Base-by-base conservation (phyloP, 352 stramenopile genomes). In the Phytophthora syringae region DNA sequence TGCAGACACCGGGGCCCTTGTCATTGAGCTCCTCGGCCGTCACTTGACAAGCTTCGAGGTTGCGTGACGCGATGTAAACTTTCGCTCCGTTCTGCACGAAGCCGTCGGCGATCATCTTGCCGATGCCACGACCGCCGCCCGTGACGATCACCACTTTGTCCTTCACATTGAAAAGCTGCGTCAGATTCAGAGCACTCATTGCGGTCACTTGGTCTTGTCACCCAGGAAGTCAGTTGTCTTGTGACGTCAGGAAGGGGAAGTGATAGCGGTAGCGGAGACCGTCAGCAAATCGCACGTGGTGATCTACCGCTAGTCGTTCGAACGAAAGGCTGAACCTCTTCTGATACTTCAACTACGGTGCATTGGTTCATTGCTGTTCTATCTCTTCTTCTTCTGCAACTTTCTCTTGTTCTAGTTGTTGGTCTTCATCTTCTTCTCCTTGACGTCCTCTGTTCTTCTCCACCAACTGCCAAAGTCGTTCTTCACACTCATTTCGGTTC, bases 101-200 rank as follows among this genome's bases (percentile, higher is more conserved):
- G 18, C 90, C 91, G 61, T 95, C 88, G 49, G 94, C 92, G 63
- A 99, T 98, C 94, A 98, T 98, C 52, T 91, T 84, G 45, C 96
- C 96, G 68, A 98, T 98, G 32, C 96, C 96, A 30, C 90, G 79
- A 21, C 87, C 93, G 45, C 95, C 95, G 49, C 96, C 96, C 21
- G 94, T 98, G 57, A 98, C 84, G 15, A 98, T 64, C 18, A 98
- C 93, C 32, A 89, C 69, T 60, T 90, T 89, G 68, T 77, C 73
- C 59, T 80, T 74, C 32, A 92, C 77, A 52, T 62, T 67, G 53
- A 93, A 93, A 28, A 93, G 78, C 16, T 86, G 62, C 18, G 60
- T 68, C 18, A 84, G 52, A 20, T 74, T 44, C 27, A 89, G 66
- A 30, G 65, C 37, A 37, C 15, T 75, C 40, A 66, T 66, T 10